Evolutionary conservation across 1,284 basidiomycete species (phyloP).

Genomic region (Boletus albobrunnescens): DNA sequence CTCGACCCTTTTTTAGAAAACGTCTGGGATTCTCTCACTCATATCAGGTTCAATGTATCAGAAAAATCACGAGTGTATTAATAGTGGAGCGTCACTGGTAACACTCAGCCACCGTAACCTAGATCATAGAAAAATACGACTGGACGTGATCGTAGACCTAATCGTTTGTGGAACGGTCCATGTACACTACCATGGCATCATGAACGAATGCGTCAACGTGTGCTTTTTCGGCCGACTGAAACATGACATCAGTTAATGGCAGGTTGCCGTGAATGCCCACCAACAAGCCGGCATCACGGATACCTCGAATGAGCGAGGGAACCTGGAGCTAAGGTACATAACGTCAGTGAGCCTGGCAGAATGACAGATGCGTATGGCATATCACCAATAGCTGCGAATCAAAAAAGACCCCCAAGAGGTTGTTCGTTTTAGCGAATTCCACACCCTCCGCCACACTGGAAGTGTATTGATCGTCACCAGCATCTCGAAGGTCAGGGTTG

Average conservation of each 20-base stretch:
- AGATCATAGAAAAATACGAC: conserved; percentile 21
- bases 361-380: conserved; percentile 4
- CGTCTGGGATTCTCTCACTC: conserved; percentile 14
- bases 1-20: conserved; percentile 4
- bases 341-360: conserved; percentile 13
- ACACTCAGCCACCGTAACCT: conserved; percentile 23
- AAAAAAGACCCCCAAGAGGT: conserved; percentile 89
- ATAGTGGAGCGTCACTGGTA: conserved; percentile 7
- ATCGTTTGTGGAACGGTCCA: conserved; percentile 54
- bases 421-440: conserved; percentile 91
- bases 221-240: conserved; percentile 43
- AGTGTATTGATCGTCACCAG: conserved; percentile 45
- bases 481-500: conserved; percentile 45
- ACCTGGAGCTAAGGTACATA: conserved; percentile 53
- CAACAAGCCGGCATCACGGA: conserved; percentile 85
- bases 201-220: conserved; percentile 64
- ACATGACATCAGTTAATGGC: conserved; percentile 41
- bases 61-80: conserved; percentile 21
- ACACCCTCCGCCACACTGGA: conserved; percentile 86
- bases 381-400: conserved; percentile 85
- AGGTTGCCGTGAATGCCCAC: conserved; percentile 73
- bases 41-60: conserved; percentile 30
- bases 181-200: conserved; percentile 60
- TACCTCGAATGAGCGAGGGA: conserved; percentile 79
- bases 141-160: conserved; percentile 34